Conservation (phyloP, 2,329 filamentous ascomycete genomes). For the Penicillium sclerotigenum region DNA sequence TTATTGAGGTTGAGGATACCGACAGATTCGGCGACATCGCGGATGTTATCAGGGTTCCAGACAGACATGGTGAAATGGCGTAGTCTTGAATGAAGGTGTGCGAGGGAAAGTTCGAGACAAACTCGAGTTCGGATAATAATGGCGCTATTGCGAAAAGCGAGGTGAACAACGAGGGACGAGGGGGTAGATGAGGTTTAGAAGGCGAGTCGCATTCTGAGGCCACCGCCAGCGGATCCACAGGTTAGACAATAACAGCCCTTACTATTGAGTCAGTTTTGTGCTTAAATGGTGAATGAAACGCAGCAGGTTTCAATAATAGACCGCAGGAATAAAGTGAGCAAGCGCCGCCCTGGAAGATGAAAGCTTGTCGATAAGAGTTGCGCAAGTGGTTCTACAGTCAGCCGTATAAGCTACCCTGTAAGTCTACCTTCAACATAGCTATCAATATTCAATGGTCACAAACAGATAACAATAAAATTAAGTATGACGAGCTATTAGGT, state of each 20-base stretch:
- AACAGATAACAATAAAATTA: not conserved
- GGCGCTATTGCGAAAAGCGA: constrained; percentile 1
- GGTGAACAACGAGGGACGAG: not conserved
- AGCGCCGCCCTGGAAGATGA: not conserved
- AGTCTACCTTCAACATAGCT: too few relatives aligned
- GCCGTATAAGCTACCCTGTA: constrained; percentile 15
- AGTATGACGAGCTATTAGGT: not conserved
- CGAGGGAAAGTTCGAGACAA: constrained; percentile 2
- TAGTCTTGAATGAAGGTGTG: not conserved
- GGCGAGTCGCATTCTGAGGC: constrained; percentile 16
- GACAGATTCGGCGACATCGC: constrained; percentile 93
- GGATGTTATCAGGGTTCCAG: constrained; percentile 95
- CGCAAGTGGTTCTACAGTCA: constrained; percentile 10
- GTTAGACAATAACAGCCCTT: not conserved
- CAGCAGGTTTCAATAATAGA: not conserved
- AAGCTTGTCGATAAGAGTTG: constrained; percentile 22
- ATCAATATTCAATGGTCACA: not conserved
- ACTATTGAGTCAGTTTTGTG: too few relatives aligned
- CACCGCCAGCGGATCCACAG: constrained; percentile 7
- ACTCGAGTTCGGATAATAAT: not conserved
- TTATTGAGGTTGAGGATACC: constrained; percentile 78
- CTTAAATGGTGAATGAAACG: not conserved
- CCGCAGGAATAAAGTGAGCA: not conserved
- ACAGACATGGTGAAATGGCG: constrained; percentile 55
- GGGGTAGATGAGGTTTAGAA: not conserved